Evolutionary conservation across 2,329 filamentous ascomycete genomes (phyloP).

Genomic region (Aureobasidium mangrovei): DNA sequence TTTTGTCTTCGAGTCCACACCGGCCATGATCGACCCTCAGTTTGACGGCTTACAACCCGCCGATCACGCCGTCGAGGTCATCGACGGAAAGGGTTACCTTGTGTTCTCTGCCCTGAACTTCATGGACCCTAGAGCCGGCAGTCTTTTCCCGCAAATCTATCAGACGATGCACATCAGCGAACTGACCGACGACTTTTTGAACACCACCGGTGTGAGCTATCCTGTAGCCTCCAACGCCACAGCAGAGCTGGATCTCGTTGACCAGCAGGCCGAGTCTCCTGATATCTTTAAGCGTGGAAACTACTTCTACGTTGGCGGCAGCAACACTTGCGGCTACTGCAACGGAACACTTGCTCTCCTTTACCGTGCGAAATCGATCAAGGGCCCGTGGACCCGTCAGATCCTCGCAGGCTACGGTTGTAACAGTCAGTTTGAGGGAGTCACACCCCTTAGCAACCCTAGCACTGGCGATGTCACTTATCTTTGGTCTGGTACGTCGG

Average conservation of each 20-base stretch:
- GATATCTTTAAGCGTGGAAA: constrained; percentile 20
- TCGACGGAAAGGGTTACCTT: constrained; percentile 19
- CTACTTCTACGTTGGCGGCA: constrained; percentile 18
- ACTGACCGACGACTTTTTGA: constrained; percentile 18
- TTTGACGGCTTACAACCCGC: constrained; percentile 18
- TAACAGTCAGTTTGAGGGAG: constrained; percentile 21
- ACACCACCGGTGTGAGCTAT: constrained; percentile 19
- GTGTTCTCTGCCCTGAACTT: constrained; percentile 22
- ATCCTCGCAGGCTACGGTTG: constrained; percentile 21
- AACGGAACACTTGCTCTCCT: constrained; percentile 20
- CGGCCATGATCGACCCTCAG: constrained; percentile 19
- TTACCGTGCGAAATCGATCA: constrained; percentile 18
- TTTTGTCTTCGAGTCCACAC: constrained; percentile 15
- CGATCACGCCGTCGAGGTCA: constrained; percentile 19
- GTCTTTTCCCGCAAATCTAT: constrained; percentile 21
- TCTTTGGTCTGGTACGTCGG: constrained; percentile 20
- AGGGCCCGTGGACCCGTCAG: constrained; percentile 22
- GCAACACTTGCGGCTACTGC: constrained; percentile 22
- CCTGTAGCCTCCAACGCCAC: constrained; percentile 15
- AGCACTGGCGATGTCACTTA: constrained; percentile 13
- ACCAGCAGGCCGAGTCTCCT: constrained; percentile 20
- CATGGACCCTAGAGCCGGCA: constrained; percentile 17
- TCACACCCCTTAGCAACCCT: constrained; percentile 18
- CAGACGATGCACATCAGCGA: constrained; percentile 20
- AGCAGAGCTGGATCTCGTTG: constrained; percentile 16